Evolutionary conservation across 1,284 basidiomycete species (phyloP), one percentile per base, ranked within the genome.

Genomic region (Hymenochaete sp.): DNA sequence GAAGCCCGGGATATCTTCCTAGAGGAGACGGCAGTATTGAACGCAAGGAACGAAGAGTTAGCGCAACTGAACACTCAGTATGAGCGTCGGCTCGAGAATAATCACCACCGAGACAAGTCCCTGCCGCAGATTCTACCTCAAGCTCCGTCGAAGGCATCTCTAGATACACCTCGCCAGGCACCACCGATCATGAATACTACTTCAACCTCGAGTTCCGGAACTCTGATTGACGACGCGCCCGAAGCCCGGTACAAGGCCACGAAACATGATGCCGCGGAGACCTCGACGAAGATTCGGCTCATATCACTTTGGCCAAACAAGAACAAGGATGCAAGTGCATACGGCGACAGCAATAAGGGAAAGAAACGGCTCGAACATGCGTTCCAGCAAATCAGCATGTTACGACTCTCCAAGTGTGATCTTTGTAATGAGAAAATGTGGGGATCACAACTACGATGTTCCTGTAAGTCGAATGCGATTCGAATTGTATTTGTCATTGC

Each of bases 381-480:
- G 49, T 98, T 98, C 72, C 87, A 93, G 61, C 90, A 88, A 51
- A 72, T 91, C 57, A 95, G 83, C 58, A 79, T 93, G 18, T 70
- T 98, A 50, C 77, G 93, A 26, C 88, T 96, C 47, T 83, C 89
- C 13, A 74, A 90, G 37, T 98, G 95, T 61, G 93, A 98, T 58
- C 83, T 95, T 47, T 98, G 95, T 61, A 83, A 84, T 31, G 96
- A 98, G 59, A 98, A 97, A 70, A 83, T 98, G 82, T 98, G 93
- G 93, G 95, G 95, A 4, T 82, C 93, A 29, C 90, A 93, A 62
- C 73, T 92, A 48, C 82, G 89, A 26, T 98, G 95, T 61, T 76
- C 81, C 50, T 72, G 92, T 91, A 57, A 61, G 83, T 70, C 5
- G 14, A 5, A n/a, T n/a, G n/a, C 33, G 44, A 42, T 14, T 1